Base-by-base conservation (phyloP, 352 stramenopile genomes). In the Sclerospora graminicola region DNA sequence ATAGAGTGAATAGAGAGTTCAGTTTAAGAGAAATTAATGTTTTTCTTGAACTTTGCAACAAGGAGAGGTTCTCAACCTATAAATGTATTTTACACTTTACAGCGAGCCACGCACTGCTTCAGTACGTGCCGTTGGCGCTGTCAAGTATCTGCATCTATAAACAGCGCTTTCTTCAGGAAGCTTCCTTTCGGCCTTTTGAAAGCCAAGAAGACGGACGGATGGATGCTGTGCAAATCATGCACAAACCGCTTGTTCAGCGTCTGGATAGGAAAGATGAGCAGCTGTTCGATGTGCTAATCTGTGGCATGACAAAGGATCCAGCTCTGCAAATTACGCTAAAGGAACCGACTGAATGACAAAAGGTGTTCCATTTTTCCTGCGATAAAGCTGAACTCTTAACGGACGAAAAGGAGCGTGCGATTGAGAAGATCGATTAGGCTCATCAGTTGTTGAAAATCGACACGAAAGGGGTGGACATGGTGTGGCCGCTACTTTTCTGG, bases 311-410 rank as follows among this genome's bases (percentile, higher is more conserved):
- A 1, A 95, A 95, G 39, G 76, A 94, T 42, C 83, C 84, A 20
- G 64, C 67, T 0, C 52, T 84, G n/a, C 73, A 86, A 13, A 86
- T 91, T 37, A 69, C 72, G 11, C 44, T 96, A 5, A 70, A 67
- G 14, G 78, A 92, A 13, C 96, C 53, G 87, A 96, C 41, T 96
- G 87, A 85, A 82, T 87, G 40, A 96, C 87, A 7, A 88, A 94
- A n/a, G 87, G 80, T 15, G 82, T 95, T n/a, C 80, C 82, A 11
- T 66, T 91, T 23, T 54, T 63, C 15, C 27, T 76, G 63, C 79
- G 32, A 73, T 83, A 33, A 60, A 81, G 29, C 47, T 90, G 21
- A 89, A 2, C 76, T 94, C 8, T 89, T 75, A 8, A 54, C 84
- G 34, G 81, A 90, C 49, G 82, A 93, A 47, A 89, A 69, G 36